Conservation (phyloP, 176 grass and related monocot genomes). For the Hyparrhenia diplandra region DNA sequence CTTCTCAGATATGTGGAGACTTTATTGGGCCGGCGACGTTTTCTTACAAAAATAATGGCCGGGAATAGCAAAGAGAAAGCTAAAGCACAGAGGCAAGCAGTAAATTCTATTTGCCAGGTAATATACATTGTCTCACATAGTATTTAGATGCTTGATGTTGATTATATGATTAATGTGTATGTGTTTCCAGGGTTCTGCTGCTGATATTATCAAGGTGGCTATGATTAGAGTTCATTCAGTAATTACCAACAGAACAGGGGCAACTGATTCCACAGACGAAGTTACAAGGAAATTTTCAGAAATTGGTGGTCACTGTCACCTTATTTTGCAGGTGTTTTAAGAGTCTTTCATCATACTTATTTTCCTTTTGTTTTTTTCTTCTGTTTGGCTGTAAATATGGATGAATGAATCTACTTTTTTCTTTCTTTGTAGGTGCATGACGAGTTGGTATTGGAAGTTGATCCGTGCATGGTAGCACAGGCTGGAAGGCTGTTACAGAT, state of each 20-base stretch:
- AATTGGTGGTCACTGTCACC: constrained; percentile 61
- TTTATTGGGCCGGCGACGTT: constrained; percentile 89
- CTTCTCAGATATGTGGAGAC: constrained; percentile 76
- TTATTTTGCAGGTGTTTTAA: constrained; percentile 76
- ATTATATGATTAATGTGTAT: neutral
- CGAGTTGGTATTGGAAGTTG: constrained; percentile 89
- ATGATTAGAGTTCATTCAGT: constrained; percentile 87
- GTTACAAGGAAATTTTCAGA: constrained; percentile 40
- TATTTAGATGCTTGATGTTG: constrained; percentile 24
- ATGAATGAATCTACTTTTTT: neutral
- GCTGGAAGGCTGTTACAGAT: constrained; percentile 68
- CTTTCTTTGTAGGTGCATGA: constrained; percentile 72
- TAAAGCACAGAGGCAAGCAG: constrained; percentile 96
- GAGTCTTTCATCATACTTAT: neutral
- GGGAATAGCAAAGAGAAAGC: constrained; percentile 79
- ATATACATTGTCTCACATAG: neutral
- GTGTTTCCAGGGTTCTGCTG: constrained; percentile 70
- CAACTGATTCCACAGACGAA: constrained; percentile 35
- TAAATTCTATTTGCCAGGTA: constrained; percentile 99
- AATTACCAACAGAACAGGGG: constrained; percentile 42
- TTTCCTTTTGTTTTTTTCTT: neutral
- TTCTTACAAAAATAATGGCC: constrained; percentile 78
- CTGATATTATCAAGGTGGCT: constrained; percentile 92
- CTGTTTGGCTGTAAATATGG: neutral
- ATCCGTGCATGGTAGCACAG: constrained; percentile 41